Percentiles rank a stretch among this genome's conserved stretches.
Evolutionary conservation across 2,329 filamentous ascomycete species (phyloP).

Genomic region (Verruconis gallopava): DNA sequence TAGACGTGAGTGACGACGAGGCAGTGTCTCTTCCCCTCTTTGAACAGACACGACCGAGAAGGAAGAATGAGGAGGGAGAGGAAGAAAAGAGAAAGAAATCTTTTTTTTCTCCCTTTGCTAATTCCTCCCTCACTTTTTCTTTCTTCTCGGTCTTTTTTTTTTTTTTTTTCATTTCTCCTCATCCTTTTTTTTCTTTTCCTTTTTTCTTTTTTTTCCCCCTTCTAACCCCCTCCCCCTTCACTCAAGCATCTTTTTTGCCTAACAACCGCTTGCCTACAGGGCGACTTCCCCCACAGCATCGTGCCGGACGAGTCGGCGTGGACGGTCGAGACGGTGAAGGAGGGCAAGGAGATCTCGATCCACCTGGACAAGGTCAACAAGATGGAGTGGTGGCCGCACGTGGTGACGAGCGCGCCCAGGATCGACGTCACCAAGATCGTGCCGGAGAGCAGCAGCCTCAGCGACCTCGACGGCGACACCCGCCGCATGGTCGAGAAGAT

Average conservation of each 20-base stretch:
- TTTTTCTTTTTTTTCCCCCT: no score
- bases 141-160: no score
- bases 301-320: constrained; percentile 81
- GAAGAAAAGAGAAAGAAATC: no score
- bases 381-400: constrained; percentile 97
- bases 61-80: no score
- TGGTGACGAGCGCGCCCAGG: constrained; percentile 72
- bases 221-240: background rate
- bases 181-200: no score
- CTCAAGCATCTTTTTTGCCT: constrained; percentile 9
- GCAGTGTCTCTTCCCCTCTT: background rate
- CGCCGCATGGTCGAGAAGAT: constrained; percentile 99
- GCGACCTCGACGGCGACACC: constrained; percentile 89
- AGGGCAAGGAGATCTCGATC: constrained; percentile 63
- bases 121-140: no score
- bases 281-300: constrained; percentile 70
- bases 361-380: constrained; percentile 95
- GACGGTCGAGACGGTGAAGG: constrained; percentile 62
- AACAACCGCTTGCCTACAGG: constrained; percentile 38
- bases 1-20: constrained; percentile 63
- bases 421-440: constrained; percentile 94
- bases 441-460: constrained; percentile 82
- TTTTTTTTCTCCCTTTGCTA: no score
- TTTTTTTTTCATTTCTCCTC: no score
- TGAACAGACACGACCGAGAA: background rate